These are phyloP conservation scores for Helicostylum pulchrum DNA, from an alignment of 192 early-diverging fungal genomes.

Conservation along the genomic window DNA sequence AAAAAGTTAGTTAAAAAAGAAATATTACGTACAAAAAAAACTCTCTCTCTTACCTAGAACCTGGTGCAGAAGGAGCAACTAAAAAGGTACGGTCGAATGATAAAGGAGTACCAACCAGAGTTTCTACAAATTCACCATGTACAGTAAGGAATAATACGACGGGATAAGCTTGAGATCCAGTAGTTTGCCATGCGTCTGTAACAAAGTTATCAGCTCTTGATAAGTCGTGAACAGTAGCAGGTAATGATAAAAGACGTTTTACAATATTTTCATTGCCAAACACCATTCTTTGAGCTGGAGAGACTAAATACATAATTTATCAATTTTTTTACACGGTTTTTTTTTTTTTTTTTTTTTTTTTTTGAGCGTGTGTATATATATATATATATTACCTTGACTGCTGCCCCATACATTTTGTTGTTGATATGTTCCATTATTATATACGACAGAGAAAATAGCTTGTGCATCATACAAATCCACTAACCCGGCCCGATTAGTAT, in stretches of 20 bases:
- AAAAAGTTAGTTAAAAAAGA: not conserved
- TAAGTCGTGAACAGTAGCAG: slow-evolving; percentile 43
- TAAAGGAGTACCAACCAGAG: slow-evolving; percentile 14
- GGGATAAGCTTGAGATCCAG: slow-evolving; percentile 20
- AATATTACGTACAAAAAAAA: not conserved
- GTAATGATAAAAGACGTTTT: slow-evolving; percentile 25
- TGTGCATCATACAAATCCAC: slow-evolving; percentile 37
- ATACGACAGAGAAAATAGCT: slow-evolving; percentile 40
- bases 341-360: not conserved
- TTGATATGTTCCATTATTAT: slow-evolving; percentile 7
- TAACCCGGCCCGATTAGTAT: slow-evolving; percentile 37
- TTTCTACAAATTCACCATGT: slow-evolving; percentile 33
- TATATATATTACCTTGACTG: slow-evolving; percentile 16
- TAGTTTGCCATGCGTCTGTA: slow-evolving; percentile 52
- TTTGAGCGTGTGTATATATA: not conserved
- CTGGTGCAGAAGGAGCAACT: slow-evolving; percentile 39
- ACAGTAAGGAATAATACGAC: slow-evolving; percentile 23
- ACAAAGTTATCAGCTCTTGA: slow-evolving; percentile 34
- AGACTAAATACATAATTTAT: not conserved
- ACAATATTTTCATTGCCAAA: slow-evolving; percentile 23
- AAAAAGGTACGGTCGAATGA: slow-evolving; percentile 49
- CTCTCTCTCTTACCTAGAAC: slow-evolving; percentile 31
- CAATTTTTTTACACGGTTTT: not conserved
- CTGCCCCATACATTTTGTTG: slow-evolving; percentile 18
- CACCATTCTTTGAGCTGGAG: not conserved